Evolutionary conservation across 2,329 filamentous ascomycete genomes (phyloP), one percentile per base, ranked within the genome.

Genomic region (Gremmenia infestans): DNA sequence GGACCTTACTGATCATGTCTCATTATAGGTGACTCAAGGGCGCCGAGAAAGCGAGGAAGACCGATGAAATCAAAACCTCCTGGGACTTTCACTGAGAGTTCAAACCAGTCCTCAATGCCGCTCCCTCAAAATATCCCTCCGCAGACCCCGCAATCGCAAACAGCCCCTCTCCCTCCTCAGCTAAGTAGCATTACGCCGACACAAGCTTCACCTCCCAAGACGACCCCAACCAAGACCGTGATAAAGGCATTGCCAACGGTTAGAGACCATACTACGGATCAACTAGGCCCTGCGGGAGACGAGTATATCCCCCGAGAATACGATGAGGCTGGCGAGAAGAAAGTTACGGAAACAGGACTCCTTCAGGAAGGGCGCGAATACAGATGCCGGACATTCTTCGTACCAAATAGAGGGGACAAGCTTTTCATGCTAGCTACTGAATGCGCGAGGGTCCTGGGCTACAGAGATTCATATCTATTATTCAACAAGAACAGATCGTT

Each of bases 351-450:
- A 22, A 90, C 91, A 65, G 94, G 94, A 42, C 86, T 92, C 67
- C 83, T 92, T 22, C 80, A 88, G 28, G 92, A 91, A 58, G 84
- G 82, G 22, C 89, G 94, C 65, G 88, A 93, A 68, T 99, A 97
- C 76, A 86, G 89, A 71, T 97, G 93, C 73, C 82, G 92, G 61
- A 97, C 93, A 1, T 99, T 99, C 71, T 84, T 89, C 62, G 92
- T 99, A 4, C 91, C 93, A 17, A 87, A 95, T 67, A 81, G 94
- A 65, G 91, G 90, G 28, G 87, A 95, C 63, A 97, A 97, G 73
- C 81, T 97, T 5, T 99, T 97, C 75, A 99, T 99, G 94, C 83
- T 99, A 52, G 94, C 94, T 37, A 99, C 94, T 15, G 94, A 99
- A 74, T 97, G 94, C 70, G 94, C 94, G 23, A 85, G 94, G 63